phyloP scores from a whole-genome alignment of 2,329 filamentous ascomycete species.

The Sphaerostilbella broomeana region DNA sequence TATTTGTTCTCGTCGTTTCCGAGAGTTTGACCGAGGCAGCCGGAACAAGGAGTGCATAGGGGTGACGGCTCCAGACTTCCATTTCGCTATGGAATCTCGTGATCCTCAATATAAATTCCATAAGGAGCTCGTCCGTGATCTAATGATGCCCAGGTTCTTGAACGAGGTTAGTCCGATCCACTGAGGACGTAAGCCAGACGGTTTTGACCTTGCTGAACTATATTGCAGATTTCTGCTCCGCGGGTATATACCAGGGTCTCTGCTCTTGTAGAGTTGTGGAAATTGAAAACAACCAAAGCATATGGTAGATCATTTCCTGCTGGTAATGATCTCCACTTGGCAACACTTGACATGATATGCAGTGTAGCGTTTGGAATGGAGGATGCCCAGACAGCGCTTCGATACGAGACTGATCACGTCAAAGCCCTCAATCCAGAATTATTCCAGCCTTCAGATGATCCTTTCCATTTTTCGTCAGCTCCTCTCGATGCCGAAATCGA shows the following conservation, averaged over 20 bases:
- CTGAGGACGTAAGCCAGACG: too few relatives aligned
- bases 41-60: conserved; percentile 22
- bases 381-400: conserved; percentile 16
- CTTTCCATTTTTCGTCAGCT: conserved; percentile 15
- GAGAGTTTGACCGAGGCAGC: conserved; percentile 27
- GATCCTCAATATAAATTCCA: conserved; percentile 28
- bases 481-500: conserved; percentile 17
- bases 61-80: conserved; percentile 22
- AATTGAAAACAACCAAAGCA: conserved; percentile 24
- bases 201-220: background rate
- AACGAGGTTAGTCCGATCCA: conserved; percentile 18
- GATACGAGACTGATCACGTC: conserved; percentile 13
- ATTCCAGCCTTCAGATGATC: background rate
- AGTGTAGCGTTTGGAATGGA: conserved; percentile 28
- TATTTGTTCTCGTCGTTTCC: conserved; percentile 25
- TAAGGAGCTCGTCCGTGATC: conserved; percentile 28
- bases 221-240: conserved; percentile 27
- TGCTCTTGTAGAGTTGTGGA: conserved; percentile 30
- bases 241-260: conserved; percentile 27
- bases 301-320: conserved; percentile 27
- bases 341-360: conserved; percentile 30
- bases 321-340: conserved; percentile 25
- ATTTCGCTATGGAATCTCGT: conserved; percentile 28
- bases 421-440: conserved; percentile 1
- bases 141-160: conserved; percentile 33